Conservation (phyloP, 768 basidiomycete species). For the Tulasnella sp. region DNA sequence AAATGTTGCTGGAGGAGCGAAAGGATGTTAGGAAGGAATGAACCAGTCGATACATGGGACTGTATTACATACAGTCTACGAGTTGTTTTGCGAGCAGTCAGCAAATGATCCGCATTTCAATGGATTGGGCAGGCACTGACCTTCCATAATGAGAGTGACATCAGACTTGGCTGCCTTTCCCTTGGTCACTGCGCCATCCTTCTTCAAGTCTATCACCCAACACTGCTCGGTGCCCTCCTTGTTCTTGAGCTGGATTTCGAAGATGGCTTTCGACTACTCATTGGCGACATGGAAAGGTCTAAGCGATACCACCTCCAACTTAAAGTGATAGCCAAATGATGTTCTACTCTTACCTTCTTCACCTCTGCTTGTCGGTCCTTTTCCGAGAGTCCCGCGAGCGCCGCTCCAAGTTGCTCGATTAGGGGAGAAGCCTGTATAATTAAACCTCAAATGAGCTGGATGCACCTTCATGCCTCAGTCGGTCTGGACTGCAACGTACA, state of each 20-base stretch:
- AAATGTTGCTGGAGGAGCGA: slow-evolving; percentile 43
- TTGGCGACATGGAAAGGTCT: too few relatives aligned
- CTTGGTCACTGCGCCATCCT: slow-evolving; percentile 62
- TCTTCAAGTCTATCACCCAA: slow-evolving; percentile 94
- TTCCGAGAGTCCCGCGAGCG: slow-evolving; percentile 45
- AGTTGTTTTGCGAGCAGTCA: background rate
- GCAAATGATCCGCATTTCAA: background rate
- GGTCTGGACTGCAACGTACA: slow-evolving; percentile 28
- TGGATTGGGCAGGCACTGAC: slow-evolving; percentile 20
- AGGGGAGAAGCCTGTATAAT: slow-evolving; percentile 51
- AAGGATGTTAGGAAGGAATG: background rate
- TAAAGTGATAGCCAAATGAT: background rate
- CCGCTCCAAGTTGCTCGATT: slow-evolving; percentile 40
- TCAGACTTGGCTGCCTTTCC: slow-evolving; percentile 60
- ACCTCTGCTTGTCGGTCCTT: slow-evolving; percentile 55
- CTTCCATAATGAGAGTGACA: slow-evolving; percentile 63
- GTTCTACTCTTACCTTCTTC: slow-evolving; percentile 5
- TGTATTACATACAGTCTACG: slow-evolving; percentile 2
- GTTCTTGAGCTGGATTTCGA: slow-evolving; percentile 74
- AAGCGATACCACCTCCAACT: background rate
- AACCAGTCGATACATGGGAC: background rate
- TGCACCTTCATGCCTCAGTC: background rate
- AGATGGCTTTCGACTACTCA: slow-evolving; percentile 72
- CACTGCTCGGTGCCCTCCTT: slow-evolving; percentile 52
- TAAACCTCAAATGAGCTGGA: background rate